These are phyloP conservation scores for Eucalyptus sp. DNA, from an alignment of 345 rosid genomes.

Conservation along the genomic window DNA sequence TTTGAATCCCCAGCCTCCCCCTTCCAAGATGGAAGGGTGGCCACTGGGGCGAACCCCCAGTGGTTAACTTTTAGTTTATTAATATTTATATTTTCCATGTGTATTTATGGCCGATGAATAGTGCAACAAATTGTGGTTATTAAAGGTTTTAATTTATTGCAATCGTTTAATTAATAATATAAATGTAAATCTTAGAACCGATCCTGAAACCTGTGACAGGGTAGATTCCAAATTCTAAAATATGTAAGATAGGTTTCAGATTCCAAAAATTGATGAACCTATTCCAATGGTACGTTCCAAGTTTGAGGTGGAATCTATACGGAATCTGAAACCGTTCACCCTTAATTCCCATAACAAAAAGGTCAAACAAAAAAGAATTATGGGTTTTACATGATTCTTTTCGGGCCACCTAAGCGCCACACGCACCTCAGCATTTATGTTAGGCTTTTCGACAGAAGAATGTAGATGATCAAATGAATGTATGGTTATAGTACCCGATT, in stretches of 20 bases:
- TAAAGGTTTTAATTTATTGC: accelerated
- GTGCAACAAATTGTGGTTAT: too few relatives aligned
- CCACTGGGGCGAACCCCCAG: too few relatives aligned
- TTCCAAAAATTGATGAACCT: too few relatives aligned
- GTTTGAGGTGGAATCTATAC: accelerated
- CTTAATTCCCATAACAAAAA: too few relatives aligned
- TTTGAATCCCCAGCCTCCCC: too few relatives aligned
- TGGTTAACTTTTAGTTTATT: too few relatives aligned
- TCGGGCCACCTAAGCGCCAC: too few relatives aligned
- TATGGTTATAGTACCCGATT: background rate
- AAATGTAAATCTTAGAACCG: accelerated
- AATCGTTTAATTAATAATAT: too few relatives aligned
- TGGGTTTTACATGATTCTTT: background rate
- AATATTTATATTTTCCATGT: too few relatives aligned
- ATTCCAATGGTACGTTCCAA: accelerated
- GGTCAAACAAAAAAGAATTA: background rate
- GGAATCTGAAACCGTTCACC: too few relatives aligned
- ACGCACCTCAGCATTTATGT: background rate
- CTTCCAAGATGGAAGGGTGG: too few relatives aligned
- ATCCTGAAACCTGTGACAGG: accelerated
- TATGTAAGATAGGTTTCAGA: accelerated
- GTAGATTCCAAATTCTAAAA: accelerated
- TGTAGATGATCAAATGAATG: background rate
- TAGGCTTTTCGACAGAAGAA: background rate
- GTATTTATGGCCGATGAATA: too few relatives aligned